Evolutionary conservation across 371 early-diverging fungal species (phyloP).

Genomic region (Lichtheimia ramosa): DNA sequence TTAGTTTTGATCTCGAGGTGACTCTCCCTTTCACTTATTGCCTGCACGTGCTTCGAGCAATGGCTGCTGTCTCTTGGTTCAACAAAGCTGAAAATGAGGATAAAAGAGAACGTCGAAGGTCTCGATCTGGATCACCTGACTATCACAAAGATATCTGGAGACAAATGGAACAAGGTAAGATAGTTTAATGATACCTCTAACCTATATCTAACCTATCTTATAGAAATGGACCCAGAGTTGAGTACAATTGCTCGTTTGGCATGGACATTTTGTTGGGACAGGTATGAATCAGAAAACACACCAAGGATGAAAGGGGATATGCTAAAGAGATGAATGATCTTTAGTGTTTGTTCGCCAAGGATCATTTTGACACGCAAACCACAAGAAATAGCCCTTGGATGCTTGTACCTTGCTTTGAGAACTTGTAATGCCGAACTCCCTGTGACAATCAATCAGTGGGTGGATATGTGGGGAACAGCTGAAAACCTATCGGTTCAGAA

Average conservation of each 20-base stretch:
- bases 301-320: neutral
- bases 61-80: conserved; percentile 37
- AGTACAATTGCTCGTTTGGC: conserved; percentile 39
- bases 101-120: neutral
- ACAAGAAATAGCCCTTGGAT: conserved; percentile 41
- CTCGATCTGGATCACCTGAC: conserved; percentile 3
- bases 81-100: conserved; percentile 16
- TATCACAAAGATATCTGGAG: conserved; percentile 41
- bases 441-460: conserved; percentile 48
- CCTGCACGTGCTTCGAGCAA: conserved; percentile 40
- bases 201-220: neutral
- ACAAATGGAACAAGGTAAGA: conserved; percentile 29
- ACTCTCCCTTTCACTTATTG: conserved; percentile 50
- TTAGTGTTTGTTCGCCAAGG: conserved; percentile 41
- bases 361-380: conserved; percentile 35
- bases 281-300: conserved; percentile 14
- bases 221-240: conserved; percentile 44
- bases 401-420: conserved; percentile 46
- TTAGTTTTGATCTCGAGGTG: conserved; percentile 48
- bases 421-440: conserved; percentile 30
- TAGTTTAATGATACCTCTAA: too few relatives aligned
- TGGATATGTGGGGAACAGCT: conserved; percentile 48
- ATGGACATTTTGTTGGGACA: conserved; percentile 50
- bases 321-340: neutral
- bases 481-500: conserved; percentile 51